phyloP scores from a whole-genome alignment of 139 green algal species.

The Closterium sp. region DNA sequence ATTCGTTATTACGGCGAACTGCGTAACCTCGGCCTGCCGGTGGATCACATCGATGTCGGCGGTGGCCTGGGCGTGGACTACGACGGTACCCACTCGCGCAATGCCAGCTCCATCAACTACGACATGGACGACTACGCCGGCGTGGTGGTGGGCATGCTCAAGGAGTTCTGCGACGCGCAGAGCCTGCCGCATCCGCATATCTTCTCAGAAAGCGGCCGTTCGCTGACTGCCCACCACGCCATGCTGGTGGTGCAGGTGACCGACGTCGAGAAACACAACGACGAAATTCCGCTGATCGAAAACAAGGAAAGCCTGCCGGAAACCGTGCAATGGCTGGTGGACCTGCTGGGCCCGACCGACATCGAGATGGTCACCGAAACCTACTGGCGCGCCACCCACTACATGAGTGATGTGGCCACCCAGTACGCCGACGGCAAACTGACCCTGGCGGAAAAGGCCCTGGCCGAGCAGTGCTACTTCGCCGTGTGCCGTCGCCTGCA shows the following conservation, averaged over 20 bases:
- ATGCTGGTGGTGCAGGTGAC: conserved; percentile 69
- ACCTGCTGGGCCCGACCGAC: no score
- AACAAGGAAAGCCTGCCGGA: no score
- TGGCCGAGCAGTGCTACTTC: no score
- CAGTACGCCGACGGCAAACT: no score
- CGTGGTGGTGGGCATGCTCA: conserved; percentile 56
- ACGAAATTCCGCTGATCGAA: no score
- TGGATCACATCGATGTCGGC: conserved; percentile 58
- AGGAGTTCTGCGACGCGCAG: conserved; percentile 61
- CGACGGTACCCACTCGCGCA: conserved; percentile 51
- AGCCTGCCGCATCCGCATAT: conserved; percentile 56
- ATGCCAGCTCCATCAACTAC: conserved; percentile 52
- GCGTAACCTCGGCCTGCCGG: conserved; percentile 54
- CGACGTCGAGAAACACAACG: no score
- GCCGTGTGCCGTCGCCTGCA: conserved; percentile 37
- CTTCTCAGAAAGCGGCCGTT: conserved; percentile 61
- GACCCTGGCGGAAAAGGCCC: no score
- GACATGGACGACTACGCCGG: conserved; percentile 63
- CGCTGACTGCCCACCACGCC: conserved; percentile 63
- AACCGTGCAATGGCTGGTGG: no score
- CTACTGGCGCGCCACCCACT: no score
- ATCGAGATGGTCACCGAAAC: no score
- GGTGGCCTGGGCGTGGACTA: conserved; percentile 66
- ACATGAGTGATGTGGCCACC: no score
- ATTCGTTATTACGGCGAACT: conserved; percentile 63